Evolutionary conservation across 1,284 basidiomycete species (phyloP).

Genomic region (Flammula alnicola): DNA sequence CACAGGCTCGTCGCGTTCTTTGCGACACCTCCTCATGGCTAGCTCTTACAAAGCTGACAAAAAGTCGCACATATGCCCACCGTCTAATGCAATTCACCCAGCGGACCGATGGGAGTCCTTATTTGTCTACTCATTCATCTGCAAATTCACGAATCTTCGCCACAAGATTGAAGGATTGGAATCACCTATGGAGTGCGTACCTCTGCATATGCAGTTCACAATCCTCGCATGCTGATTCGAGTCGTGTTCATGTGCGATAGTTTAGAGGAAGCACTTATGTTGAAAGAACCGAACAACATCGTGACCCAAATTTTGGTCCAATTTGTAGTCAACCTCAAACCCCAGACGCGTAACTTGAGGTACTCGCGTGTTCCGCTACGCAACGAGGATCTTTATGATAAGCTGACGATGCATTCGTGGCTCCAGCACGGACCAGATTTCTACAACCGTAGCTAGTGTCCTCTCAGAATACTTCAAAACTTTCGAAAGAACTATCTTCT

Average conservation of each 20-base stretch:
- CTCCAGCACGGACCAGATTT: constrained; percentile 74
- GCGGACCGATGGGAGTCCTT: constrained; percentile 83
- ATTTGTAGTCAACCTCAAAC: constrained; percentile 79
- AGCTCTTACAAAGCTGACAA: constrained; percentile 41
- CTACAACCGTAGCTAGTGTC: constrained; percentile 65
- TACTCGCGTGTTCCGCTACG: constrained; percentile 46
- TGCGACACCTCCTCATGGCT: constrained; percentile 36
- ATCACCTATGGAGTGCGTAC: constrained; percentile 77
- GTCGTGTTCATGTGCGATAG: constrained; percentile 43
- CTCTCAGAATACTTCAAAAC: constrained; percentile 74
- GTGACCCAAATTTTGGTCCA: constrained; percentile 70
- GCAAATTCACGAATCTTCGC: constrained; percentile 75
- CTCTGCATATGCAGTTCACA: constrained; percentile 20
- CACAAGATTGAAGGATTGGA: constrained; percentile 77
- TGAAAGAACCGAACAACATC: constrained; percentile 68
- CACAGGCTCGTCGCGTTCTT: constrained; percentile 34
- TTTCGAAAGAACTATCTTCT: constrained; percentile 74
- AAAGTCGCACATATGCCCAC: constrained; percentile 75
- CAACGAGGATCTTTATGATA: constrained; percentile 32
- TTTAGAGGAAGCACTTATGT: constrained; percentile 76
- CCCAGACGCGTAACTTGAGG: constrained; percentile 85
- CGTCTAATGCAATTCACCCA: constrained; percentile 73
- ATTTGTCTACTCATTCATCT: constrained; percentile 82
- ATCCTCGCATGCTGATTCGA: constrained; percentile 16
- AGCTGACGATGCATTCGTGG: constrained; percentile 39